These are phyloP conservation scores for Trichoderma guizhouense DNA, from an alignment of 2,329 filamentous ascomycete species.

Conservation along the genomic window DNA sequence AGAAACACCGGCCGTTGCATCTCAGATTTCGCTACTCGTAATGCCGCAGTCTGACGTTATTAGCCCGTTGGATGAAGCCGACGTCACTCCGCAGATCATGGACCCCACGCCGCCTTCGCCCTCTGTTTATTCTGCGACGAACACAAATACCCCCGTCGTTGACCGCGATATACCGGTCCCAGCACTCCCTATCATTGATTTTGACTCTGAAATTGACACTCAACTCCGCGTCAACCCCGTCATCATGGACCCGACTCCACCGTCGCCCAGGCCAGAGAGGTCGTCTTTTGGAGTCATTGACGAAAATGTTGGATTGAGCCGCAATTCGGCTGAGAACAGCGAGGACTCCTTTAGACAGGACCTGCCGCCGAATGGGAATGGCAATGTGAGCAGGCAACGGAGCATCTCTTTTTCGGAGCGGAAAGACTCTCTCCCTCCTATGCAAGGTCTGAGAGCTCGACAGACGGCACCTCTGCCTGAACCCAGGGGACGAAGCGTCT, in stretches of 20 bases:
- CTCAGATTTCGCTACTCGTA: conserved; percentile 6
- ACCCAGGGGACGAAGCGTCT: conserved; percentile 44
- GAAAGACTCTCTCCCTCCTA: conserved; percentile 22
- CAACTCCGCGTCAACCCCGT: conserved; percentile 25
- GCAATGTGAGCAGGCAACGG: conserved; percentile 25
- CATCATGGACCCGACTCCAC: conserved; percentile 30
- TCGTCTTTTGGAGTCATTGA: neutral
- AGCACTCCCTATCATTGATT: conserved; percentile 22
- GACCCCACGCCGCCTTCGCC: neutral
- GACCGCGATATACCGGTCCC: conserved; percentile 20
- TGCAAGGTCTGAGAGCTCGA: conserved; percentile 26
- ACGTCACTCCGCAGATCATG: conserved; percentile 26
- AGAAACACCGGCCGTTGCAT: neutral
- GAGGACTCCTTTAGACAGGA: neutral
- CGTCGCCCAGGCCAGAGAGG: conserved; percentile 29
- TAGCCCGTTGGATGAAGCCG: neutral
- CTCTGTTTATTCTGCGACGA: conserved; percentile 7
- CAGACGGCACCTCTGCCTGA: conserved; percentile 36
- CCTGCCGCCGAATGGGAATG: neutral
- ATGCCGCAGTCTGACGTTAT: neutral
- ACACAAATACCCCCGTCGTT: neutral
- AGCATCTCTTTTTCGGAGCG: conserved; percentile 34
- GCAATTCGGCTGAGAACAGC: neutral
- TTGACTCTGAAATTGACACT: conserved; percentile 21
- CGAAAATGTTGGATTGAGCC: neutral